Evolutionary conservation across 129 eudicot species (phyloP), one percentile per base, ranked within the genome.

Genomic region (Tagetes erecta): DNA sequence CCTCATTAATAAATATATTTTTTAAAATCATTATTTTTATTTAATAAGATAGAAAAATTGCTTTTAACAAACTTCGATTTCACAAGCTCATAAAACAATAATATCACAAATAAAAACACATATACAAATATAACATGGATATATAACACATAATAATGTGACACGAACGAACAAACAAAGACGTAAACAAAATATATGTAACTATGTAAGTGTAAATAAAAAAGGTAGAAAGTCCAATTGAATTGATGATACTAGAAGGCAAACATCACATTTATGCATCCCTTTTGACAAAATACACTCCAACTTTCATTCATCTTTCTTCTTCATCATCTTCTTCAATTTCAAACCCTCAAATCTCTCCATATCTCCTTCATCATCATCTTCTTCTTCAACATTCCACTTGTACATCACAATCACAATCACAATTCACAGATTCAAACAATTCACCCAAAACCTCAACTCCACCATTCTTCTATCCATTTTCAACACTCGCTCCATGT

Each of bases 401-500:
- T 49, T 76, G 75, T 57, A 12, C 38, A 12, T 74, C 62, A 60
- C 46, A 20, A 62, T 73, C 78, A 40, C 79, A 75, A 64, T 75
- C 79, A 49, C 55, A 64, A 3, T 59, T 50, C 49, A 74, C 62
- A 46, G 64, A 75, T 75, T 64, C 72, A 75, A 30, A 64, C 79
- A 75, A 31, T 51, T 78, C 46, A 38, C 47, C 65, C 39, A 70
- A 78, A 78, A 49, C 56, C 3, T 78, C 53, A 12, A 14, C 72
- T 78, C 77, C 71, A 62, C 72, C 66, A 78, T 70, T 78, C 82
- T 62, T 78, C 67, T 51, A 62, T 72, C 69, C 72, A 50, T 71
- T 59, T 50, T 71, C 77, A 50, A 77, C 80, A 58, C 81, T 77
- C 40, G n/a, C 39, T 57, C 82, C 82, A 70, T 78, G 76, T 70